Conservation (phyloP, 2,329 filamentous ascomycete species). For the Scedosporium aurantiacum region DNA sequence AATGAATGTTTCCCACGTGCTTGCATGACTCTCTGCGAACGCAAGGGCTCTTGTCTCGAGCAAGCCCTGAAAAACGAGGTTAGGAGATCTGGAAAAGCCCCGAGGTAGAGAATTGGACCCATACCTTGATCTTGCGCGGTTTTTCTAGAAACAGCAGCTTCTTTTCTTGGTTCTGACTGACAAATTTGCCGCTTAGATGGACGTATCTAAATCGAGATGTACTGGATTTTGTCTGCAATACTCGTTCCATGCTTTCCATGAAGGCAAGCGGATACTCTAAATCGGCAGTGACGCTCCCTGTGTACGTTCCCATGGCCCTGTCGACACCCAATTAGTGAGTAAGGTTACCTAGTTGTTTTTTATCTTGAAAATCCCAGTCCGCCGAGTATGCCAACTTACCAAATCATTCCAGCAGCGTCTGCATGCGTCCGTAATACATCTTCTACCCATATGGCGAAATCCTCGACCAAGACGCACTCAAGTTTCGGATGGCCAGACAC, state of each 20-base stretch:
- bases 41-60: slow-evolving; percentile 11
- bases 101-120: background rate
- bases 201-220: slow-evolving; percentile 17
- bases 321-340: background rate
- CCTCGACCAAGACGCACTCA: slow-evolving; percentile 12
- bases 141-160: slow-evolving; percentile 17
- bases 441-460: slow-evolving; percentile 16
- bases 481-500: slow-evolving; percentile 13
- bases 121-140: slow-evolving; percentile 16
- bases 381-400: slow-evolving; percentile 12
- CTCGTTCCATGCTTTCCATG: background rate
- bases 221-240: background rate
- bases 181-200: slow-evolving; percentile 22
- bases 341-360: background rate
- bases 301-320: background rate
- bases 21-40: background rate
- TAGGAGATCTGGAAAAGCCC: background rate
- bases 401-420: slow-evolving; percentile 18
- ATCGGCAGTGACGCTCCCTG: background rate
- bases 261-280: background rate
- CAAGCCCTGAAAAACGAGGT: slow-evolving; percentile 11
- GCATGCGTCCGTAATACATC: slow-evolving; percentile 14
- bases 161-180: slow-evolving; percentile 19
- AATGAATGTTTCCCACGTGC: background rate
- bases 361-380: background rate